Evolutionary conservation across 768 basidiomycete species (phyloP).

Genomic region (Nidularia sp.): DNA sequence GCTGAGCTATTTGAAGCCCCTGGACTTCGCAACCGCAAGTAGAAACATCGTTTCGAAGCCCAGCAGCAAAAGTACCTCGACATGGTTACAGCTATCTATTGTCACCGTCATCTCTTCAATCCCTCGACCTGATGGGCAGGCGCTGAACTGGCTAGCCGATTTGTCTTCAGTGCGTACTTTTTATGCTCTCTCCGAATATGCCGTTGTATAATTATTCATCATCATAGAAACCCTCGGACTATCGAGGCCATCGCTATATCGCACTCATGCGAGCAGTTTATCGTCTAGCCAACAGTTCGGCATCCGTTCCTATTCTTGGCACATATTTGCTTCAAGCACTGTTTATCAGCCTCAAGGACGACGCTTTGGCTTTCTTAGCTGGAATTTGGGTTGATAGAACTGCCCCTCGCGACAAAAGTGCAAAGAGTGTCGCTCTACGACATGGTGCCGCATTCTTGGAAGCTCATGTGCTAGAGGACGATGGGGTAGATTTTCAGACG

Average conservation of each 20-base stretch:
- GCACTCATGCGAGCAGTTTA: slow-evolving; percentile 66
- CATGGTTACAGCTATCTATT: slow-evolving; percentile 56
- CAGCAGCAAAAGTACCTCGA: slow-evolving; percentile 48
- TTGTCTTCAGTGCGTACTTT: too few species aligned
- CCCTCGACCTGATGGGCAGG: slow-evolving; percentile 32
- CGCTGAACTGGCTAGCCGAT: slow-evolving; percentile 50
- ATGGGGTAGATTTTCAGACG: slow-evolving; percentile 74
- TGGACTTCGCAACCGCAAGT: slow-evolving; percentile 39
- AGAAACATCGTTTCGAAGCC: slow-evolving; percentile 56
- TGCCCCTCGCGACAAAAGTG: slow-evolving; percentile 26
- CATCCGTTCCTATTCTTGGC: slow-evolving; percentile 45
- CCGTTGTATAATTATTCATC: too few species aligned
- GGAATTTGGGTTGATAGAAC: slow-evolving; percentile 52
- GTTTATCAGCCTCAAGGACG: slow-evolving; percentile 66
- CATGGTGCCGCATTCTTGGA: slow-evolving; percentile 81
- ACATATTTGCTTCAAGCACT: slow-evolving; percentile 55
- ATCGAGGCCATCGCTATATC: slow-evolving; percentile 41
- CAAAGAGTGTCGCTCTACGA: slow-evolving; percentile 45
- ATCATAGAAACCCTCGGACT: slow-evolving; percentile 3
- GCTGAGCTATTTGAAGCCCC: slow-evolving; percentile 27
- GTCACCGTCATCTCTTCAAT: slow-evolving; percentile 48
- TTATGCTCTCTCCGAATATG: too few species aligned
- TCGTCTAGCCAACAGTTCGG: slow-evolving; percentile 54
- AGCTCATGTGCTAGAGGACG: slow-evolving; percentile 54
- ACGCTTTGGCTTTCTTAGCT: slow-evolving; percentile 76